Percentiles rank a stretch among this genome's conserved stretches.
These are phyloP conservation scores for Cystoisospora suis DNA, from an alignment of 169 alveolate species.

Conservation along the genomic window DNA sequence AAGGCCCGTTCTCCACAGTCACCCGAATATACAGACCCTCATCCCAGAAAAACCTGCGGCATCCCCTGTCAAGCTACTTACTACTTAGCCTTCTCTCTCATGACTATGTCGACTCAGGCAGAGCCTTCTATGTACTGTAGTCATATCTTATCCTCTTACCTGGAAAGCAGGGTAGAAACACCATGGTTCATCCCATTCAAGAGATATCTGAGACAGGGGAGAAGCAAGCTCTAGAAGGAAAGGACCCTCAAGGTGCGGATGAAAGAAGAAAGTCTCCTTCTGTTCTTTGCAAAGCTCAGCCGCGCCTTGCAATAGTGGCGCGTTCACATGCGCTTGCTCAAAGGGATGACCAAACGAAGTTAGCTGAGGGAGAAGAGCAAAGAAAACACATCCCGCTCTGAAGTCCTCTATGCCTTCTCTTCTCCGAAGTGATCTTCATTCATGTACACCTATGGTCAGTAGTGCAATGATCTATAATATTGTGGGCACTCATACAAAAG, in stretches of 20 bases:
- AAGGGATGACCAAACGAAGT: conserved; percentile 1
- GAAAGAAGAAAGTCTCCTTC: neutral
- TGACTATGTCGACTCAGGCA: no score
- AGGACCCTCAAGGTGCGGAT: conserved; percentile 39
- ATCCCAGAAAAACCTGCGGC: no score
- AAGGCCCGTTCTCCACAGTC: no score
- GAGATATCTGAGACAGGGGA: conserved; percentile 7
- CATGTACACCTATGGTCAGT: no score
- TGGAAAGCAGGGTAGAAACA: conserved; percentile 42
- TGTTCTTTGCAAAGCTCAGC: neutral
- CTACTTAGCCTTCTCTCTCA: no score
- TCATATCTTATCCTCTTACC: neutral
- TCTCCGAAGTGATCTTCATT: no score
- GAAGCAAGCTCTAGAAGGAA: conserved; percentile 41
- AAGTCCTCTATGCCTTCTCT: no score
- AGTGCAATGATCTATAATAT: no score
- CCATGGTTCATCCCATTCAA: conserved; percentile 56
- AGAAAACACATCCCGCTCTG: neutral
- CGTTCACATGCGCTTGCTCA: conserved; percentile 51
- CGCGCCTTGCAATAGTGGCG: conserved; percentile 16
- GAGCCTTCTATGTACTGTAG: no score
- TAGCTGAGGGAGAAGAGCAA: neutral
- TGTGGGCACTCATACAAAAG: no score
- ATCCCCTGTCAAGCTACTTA: no score
- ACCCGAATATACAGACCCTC: no score